Conservation (phyloP, 805 yeast genomes). For the Starmera quercuum region DNA sequence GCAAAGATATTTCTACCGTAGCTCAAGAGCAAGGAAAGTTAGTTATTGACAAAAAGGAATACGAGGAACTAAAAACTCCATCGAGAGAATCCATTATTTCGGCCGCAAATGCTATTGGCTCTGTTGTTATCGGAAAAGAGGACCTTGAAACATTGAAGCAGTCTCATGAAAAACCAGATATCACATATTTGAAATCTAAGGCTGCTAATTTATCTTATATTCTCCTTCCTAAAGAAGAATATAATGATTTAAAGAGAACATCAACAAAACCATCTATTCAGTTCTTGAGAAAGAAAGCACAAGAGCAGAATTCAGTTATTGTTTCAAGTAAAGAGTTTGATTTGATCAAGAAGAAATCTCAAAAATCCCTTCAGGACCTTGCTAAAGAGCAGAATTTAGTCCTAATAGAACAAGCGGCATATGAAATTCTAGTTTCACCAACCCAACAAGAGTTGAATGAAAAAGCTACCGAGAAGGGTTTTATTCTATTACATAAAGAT, state of each 20-base stretch:
- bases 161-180: conserved; percentile 4
- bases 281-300: conserved; percentile 15
- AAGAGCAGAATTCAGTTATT: conserved; percentile 3
- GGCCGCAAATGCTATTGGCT: not conserved
- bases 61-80: conserved; percentile 5
- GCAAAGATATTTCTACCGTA: conserved; percentile 3
- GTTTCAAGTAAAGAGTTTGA: conserved; percentile 8
- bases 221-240: conserved; percentile 2
- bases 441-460: not conserved
- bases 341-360: conserved; percentile 1
- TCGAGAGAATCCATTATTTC: conserved; percentile 1
- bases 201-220: conserved; percentile 2
- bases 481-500: not conserved
- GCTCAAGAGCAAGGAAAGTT: conserved; percentile 2
- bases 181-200: conserved; percentile 17
- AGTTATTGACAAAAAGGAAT: conserved; percentile 5
- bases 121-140: not conserved
- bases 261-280: conserved; percentile 5
- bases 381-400: conserved; percentile 4
- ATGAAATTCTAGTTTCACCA: not conserved
- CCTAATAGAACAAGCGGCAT: conserved; percentile 1
- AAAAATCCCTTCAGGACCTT: conserved; percentile 8
- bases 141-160: not conserved
- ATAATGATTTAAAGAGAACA: conserved; percentile 5
- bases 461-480: not conserved